phyloP scores from a whole-genome alignment of 306 rosid species.

The Fragaria ananassa region DNA sequence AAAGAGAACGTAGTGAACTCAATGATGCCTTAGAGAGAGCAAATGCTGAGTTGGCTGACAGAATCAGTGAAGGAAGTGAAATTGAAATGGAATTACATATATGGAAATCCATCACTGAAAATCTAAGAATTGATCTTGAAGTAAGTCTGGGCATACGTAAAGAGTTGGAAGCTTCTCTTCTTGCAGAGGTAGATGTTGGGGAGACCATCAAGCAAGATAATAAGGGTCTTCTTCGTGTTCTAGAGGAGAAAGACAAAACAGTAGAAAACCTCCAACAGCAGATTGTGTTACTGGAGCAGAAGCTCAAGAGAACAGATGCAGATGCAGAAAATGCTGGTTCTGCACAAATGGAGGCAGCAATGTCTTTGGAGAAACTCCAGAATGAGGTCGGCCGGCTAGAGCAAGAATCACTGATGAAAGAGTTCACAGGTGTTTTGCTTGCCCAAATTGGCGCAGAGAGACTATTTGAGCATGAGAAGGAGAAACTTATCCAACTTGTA shows the following conservation, averaged over 20 bases:
- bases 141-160: conserved; percentile 42
- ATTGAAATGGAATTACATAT: conserved; percentile 61
- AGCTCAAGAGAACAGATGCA: conserved; percentile 32
- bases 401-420: conserved; percentile 53
- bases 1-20: conserved; percentile 35
- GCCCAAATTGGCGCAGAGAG: conserved; percentile 40
- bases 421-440: conserved; percentile 43
- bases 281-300: conserved; percentile 44
- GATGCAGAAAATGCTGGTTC: conserved; percentile 36
- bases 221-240: conserved; percentile 28
- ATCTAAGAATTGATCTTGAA: conserved; percentile 49
- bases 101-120: conserved; percentile 59
- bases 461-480: conserved; percentile 37
- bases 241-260: conserved; percentile 44
- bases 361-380: conserved; percentile 47
- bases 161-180: conserved; percentile 75
- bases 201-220: conserved; percentile 62
- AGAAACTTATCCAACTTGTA: conserved; percentile 28
- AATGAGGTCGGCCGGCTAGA: conserved; percentile 48
- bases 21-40: conserved; percentile 46
- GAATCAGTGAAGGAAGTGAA: conserved; percentile 52
- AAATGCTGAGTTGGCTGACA: conserved; percentile 47
- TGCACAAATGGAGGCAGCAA: conserved; percentile 19
- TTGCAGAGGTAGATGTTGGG: conserved; percentile 55
- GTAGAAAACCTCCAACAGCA: conserved; percentile 41